Evolutionary conservation across 2,329 filamentous ascomycete genomes (phyloP), one percentile per base, ranked within the genome.

Genomic region (Coniella vitis): DNA sequence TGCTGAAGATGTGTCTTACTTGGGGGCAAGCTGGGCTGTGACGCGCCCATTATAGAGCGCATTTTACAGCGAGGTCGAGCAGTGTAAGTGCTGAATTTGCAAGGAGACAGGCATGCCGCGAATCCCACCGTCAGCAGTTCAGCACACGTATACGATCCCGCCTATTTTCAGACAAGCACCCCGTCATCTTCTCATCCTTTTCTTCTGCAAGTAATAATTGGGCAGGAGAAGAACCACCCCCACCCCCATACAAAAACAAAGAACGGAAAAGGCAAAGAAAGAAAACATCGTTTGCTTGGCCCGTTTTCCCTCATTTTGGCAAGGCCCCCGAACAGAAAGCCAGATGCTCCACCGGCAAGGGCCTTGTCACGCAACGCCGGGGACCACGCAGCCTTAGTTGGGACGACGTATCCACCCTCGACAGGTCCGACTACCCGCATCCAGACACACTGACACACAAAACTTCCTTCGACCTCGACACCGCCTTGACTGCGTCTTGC

Each of bases 81-180:
- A n/a, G n/a, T n/a, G n/a, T n/a, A n/a, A 29, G 25, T 29, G 25
- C 17, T 12, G n/a, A 8, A 37, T n/a, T 8, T n/a, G n/a, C 13
- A 16, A 17, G n/a, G 16, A n/a, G 12, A 29, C 10, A 36, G 34
- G 7, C 7, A 14, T 36, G 34, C 12, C 16, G 3, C 25, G 40
- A 42, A 34, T 42, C 16, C 40, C 32, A n/a, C 40, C 25, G 29
- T 34, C 40, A 42, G 40, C 40, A 42, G 17, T 29, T 29, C 40
- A 32, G 40, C 40, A 42, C 13, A 25, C 32, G 31, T 42, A 22
- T 10, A 5, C 5, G 16, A 32, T 17, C 16, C 25, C 17, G 3
- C 31, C 40, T 42, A 42, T 42, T 42, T 42, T 42, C 40, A 42
- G 40, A 42, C 25, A 17, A 42, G 25, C 21, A 39, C 13, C 9